phyloP scores from a whole-genome alignment of 345 rosid genomes.

The Citrus glauca region DNA sequence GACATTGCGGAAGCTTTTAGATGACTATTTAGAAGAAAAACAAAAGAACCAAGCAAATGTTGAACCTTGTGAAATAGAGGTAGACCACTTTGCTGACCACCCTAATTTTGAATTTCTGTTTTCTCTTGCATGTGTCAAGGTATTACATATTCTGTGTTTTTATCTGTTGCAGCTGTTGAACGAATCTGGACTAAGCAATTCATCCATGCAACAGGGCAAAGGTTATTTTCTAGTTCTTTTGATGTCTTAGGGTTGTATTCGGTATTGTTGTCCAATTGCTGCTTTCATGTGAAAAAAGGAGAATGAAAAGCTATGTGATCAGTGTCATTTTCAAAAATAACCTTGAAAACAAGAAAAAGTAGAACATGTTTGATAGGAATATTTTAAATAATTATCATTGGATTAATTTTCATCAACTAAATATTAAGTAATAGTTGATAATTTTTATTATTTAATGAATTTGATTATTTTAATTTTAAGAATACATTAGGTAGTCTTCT shows the following conservation, averaged over 20 bases:
- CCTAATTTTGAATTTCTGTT: not conserved
- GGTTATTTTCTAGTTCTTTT: conserved; percentile 33
- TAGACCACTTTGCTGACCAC: conserved; percentile 19
- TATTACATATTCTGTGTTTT: not conserved
- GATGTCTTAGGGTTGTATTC: not conserved
- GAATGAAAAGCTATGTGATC: too few species aligned
- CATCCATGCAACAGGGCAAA: conserved; percentile 69
- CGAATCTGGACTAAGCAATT: conserved; percentile 73
- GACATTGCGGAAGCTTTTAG: conserved; percentile 61
- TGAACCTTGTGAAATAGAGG: conserved; percentile 93
- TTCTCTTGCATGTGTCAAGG: not conserved
- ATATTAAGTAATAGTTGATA: too few species aligned
- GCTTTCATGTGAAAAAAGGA: too few species aligned
- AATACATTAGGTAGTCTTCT: too few species aligned
- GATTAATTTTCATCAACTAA: too few species aligned
- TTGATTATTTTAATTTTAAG: too few species aligned
- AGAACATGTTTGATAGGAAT: too few species aligned
- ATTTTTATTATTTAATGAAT: too few species aligned
- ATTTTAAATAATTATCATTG: too few species aligned
- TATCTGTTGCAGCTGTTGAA: conserved; percentile 50
- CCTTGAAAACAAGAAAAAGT: too few species aligned
- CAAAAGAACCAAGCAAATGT: conserved; percentile 46
- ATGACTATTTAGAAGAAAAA: conserved; percentile 62
- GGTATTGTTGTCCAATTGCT: too few species aligned
- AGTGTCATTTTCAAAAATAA: too few species aligned